Percentiles rank a stretch among this genome's conserved stretches.
Evolutionary conservation across 345 rosid species (phyloP).

Genomic region (Gossypium australe): DNA sequence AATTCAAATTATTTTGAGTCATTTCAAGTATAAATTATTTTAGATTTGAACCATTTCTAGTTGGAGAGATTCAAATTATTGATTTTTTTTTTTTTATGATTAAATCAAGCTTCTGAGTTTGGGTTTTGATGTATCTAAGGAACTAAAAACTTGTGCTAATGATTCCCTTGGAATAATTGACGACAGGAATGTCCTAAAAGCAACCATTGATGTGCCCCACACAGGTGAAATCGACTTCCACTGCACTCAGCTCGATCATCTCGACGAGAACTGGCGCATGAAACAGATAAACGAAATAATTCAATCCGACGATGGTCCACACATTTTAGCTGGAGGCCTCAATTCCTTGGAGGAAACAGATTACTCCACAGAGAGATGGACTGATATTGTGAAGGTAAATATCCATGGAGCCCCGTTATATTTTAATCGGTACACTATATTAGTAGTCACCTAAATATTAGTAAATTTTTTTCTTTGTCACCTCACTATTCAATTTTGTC

Average conservation of each 20-base stretch:
- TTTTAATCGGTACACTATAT: too few species aligned
- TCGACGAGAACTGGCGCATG: conserved; percentile 91
- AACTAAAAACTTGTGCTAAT: not conserved
- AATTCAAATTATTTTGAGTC: too few species aligned
- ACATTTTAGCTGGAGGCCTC: conserved; percentile 78
- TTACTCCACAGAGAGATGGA: conserved; percentile 77
- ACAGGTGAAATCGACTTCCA: conserved; percentile 77
- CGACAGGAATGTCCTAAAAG: conserved; percentile 75
- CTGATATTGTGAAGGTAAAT: conserved; percentile 76
- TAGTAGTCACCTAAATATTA: too few species aligned
- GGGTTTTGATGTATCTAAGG: not conserved
- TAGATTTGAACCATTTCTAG: too few species aligned
- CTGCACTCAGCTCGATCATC: conserved; percentile 87
- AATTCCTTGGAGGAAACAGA: conserved; percentile 79
- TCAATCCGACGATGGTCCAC: conserved; percentile 51
- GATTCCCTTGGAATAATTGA: not conserved
- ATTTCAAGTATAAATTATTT: too few species aligned
- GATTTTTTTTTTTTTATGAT: too few species aligned
- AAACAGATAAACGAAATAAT: conserved; percentile 76
- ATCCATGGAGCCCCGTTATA: too few species aligned
- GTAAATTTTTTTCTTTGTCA: too few species aligned
- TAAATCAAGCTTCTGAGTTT: too few species aligned
- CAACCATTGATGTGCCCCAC: conserved; percentile 66
- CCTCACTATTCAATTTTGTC: too few species aligned
- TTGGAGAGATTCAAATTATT: too few species aligned